These are phyloP conservation scores for Aspergillus diversus DNA, from an alignment of 495 filamentous ascomycete genomes.

Conservation along the genomic window DNA sequence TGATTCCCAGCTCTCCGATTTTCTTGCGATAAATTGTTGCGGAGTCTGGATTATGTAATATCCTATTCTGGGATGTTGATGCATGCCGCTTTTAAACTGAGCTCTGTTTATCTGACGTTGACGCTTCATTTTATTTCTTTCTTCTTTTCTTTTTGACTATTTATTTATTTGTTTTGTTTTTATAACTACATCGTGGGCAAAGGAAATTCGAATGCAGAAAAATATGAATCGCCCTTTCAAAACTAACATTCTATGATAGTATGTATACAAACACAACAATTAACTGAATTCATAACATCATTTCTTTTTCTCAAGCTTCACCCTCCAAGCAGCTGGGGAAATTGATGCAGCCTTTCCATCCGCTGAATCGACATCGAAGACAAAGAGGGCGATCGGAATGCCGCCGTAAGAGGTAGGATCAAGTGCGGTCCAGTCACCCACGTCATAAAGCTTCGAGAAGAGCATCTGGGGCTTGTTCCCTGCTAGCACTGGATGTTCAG, in stretches of 20 bases:
- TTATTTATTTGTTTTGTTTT: not conserved
- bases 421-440: conserved; percentile 5
- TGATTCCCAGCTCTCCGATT: conserved; percentile 4
- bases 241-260: not conserved
- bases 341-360: conserved; percentile 9
- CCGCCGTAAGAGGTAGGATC: conserved; percentile 5
- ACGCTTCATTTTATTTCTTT: not conserved
- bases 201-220: not conserved
- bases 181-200: too few species aligned
- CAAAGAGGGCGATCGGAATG: not conserved
- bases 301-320: conserved; percentile 7
- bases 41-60: not conserved
- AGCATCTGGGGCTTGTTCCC: not conserved
- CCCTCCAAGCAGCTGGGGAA: conserved; percentile 13
- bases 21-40: conserved; percentile 10
- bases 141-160: not conserved
- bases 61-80: not conserved
- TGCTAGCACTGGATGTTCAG: not conserved
- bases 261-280: not conserved
- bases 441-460: conserved; percentile 18
- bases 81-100: not conserved
- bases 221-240: not conserved
- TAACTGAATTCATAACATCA: not conserved
- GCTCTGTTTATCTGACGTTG: not conserved
- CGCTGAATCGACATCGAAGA: conserved; percentile 10